phyloP scores from a whole-genome alignment of 2,329 filamentous ascomycete genomes.

The Conoideocrella luteorostrata region DNA sequence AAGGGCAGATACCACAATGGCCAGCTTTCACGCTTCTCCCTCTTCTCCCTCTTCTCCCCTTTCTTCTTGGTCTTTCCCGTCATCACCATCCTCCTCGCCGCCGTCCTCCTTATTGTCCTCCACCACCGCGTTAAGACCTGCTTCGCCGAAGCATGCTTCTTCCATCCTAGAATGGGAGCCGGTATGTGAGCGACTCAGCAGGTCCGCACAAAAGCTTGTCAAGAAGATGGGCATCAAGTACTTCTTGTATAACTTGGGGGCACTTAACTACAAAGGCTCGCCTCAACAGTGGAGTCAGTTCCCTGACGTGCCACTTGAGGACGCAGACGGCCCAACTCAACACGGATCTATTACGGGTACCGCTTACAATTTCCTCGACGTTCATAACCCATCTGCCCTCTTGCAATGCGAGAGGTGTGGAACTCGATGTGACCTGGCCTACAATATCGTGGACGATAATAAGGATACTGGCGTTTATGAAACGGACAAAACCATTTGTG shows the following conservation, averaged over 20 bases:
- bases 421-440: constrained; percentile 6
- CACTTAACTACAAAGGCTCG: constrained; percentile 1
- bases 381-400: neutral
- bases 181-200: accelerated
- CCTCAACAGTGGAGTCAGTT: constrained; percentile 4
- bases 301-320: neutral
- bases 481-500: neutral
- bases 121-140: neutral
- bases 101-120: neutral
- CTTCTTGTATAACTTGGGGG: constrained; percentile 1
- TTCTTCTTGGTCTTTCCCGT: neutral
- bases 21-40: neutral
- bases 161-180: neutral
- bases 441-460: neutral
- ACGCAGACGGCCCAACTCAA: neutral
- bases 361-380: neutral
- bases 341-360: neutral
- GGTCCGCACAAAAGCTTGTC: neutral
- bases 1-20: too few relatives aligned
- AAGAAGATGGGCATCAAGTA: neutral
- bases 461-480: neutral
- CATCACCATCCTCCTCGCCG: neutral
- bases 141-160: neutral
- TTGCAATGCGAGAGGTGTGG: constrained; percentile 4
- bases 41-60: neutral